Evolutionary conservation across 495 filamentous ascomycete species (phyloP), one percentile per base, ranked within the genome.

Genomic region (Xylaria acuta): DNA sequence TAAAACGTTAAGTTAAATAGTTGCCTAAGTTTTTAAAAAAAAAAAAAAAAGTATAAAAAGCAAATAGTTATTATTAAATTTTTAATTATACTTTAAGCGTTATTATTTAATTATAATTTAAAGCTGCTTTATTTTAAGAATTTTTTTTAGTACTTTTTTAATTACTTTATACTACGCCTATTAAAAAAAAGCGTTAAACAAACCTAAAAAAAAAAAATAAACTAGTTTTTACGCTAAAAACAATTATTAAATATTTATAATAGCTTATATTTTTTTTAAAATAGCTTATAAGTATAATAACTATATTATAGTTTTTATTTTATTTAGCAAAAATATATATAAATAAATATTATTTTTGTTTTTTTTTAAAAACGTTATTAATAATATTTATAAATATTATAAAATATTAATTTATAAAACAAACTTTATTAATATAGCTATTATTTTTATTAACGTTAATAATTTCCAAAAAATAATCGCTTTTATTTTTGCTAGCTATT

Each of bases 141-240:
- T 36, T 16, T 32, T n/a, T 62, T 51, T 3, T n/a, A 25, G 5
- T 22, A 7, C 20, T 9, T 22, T 51, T 51, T 22, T 25, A n/a
- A 22, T 51, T 25, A 38, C 3, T 62, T 8, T 12, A 20, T n/a
- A 62, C 32, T n/a, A 38, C 30, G 18, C 34, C 34, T 34, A 62
- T 11, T 20, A n/a, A 34, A 62, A 34, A 38, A 18, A 16, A n/a
- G n/a, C 32, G 32, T 18, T 12, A 62, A 40, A 16, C 30, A 62
- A 34, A 34, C 34, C 5, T 20, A 8, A 32, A 62, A 22, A 14
- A n/a, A n/a, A 62, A 22, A 38, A 40, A 62, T 62, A 14, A 62
- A 62, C 30, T 34, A 62, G 32, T 62, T 62, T 22, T 34, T 62
- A 22, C 32, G 58, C 8, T 62, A 20, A 20, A 62, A 62, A 32